Conservation (phyloP, 2,329 filamentous ascomycete species). For the Colletotrichum incanum region DNA sequence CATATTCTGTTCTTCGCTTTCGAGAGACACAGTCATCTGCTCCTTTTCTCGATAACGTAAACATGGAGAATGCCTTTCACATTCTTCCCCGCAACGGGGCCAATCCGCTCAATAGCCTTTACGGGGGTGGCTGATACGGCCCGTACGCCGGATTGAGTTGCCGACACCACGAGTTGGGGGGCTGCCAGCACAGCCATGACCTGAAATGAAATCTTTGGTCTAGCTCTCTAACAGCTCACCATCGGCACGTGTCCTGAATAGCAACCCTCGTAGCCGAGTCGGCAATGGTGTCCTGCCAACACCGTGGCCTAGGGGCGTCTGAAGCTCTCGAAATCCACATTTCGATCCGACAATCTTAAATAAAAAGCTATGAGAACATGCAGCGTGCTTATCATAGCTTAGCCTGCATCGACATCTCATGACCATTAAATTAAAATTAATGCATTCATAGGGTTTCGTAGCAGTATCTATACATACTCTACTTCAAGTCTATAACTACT, state of each 20-base stretch:
- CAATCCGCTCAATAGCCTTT: background rate
- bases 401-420: background rate
- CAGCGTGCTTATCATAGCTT: background rate
- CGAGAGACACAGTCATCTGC: background rate
- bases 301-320: no score
- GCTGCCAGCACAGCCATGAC: background rate
- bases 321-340: no score
- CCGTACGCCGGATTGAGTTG: constrained; percentile 2
- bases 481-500: constrained; percentile 39
- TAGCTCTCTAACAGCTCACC: background rate
- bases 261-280: background rate
- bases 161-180: constrained; percentile 14
- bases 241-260: background rate
- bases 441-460: background rate
- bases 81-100: constrained; percentile 13
- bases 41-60: background rate
- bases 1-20: background rate
- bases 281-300: background rate
- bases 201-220: background rate
- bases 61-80: background rate
- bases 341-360: background rate
- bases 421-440: background rate
- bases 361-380: no score
- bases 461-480: background rate
- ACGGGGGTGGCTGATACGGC: background rate